Percentiles rank a stretch among this genome's conserved stretches.
phyloP scores from a whole-genome alignment of 2,329 filamentous ascomycete genomes.

The Trichophyton rubrum region DNA sequence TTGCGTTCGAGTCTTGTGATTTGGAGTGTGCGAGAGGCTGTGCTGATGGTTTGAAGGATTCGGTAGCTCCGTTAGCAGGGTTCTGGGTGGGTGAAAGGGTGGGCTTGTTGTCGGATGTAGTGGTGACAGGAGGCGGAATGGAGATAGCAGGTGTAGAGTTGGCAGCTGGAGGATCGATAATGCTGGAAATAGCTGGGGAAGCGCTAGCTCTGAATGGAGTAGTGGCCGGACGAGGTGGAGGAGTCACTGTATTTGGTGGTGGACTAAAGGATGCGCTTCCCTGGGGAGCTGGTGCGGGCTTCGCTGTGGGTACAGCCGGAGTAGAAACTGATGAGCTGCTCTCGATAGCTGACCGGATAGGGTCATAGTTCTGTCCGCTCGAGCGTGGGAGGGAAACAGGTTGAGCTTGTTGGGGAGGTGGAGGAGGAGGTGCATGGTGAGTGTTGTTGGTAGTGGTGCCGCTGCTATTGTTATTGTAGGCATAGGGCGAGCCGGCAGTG shows the following conservation, averaged over 20 bases:
- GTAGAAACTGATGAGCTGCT: constrained; percentile 27
- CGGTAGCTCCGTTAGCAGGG: neutral
- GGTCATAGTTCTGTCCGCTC: constrained; percentile 77
- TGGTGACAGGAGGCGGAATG: neutral
- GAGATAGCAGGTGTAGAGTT: constrained; percentile 9
- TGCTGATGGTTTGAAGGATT: neutral
- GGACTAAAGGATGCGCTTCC: constrained; percentile 30
- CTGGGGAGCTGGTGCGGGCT: constrained; percentile 36
- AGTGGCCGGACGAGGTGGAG: constrained; percentile 39
- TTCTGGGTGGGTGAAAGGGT: neutral
- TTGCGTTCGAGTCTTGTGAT: constrained; percentile 17
- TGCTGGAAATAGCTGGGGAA: constrained; percentile 81
- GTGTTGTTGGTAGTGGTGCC: constrained; percentile 6
- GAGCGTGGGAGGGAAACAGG: constrained; percentile 41
- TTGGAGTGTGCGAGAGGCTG: constrained; percentile 5
- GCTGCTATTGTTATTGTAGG: constrained; percentile 11
- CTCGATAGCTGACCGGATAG: constrained; percentile 56
- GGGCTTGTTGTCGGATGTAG: neutral
- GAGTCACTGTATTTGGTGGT: constrained; percentile 36
- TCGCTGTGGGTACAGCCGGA: constrained; percentile 43
- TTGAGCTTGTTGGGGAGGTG: constrained; percentile 8
- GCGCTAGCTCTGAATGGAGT: constrained; percentile 56
- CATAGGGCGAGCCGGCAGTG: neutral
- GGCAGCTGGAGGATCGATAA: constrained; percentile 57
- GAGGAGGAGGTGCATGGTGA: neutral